These are phyloP conservation scores for Alternaria sp. DNA, from an alignment of 2,329 filamentous ascomycete species.

Conservation along the genomic window DNA sequence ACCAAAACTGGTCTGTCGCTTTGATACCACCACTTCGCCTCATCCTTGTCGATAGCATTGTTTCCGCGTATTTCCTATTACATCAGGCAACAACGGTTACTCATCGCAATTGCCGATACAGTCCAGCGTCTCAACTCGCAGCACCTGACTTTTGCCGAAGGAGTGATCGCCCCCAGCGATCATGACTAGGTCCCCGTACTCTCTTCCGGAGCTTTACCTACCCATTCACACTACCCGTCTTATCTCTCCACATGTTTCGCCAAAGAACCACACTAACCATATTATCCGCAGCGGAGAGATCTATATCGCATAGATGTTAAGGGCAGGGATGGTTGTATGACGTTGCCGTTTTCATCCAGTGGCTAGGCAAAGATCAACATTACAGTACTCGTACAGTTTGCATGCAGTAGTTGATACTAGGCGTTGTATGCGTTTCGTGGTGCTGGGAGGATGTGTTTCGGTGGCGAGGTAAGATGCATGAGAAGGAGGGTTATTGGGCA, in stretches of 20 bases:
- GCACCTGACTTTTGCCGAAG: not conserved
- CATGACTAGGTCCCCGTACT: conserved; percentile 4
- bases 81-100: not conserved
- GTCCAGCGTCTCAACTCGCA: not conserved
- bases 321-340: not conserved
- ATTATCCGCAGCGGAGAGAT: not conserved
- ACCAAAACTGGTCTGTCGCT: not conserved
- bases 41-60: not conserved
- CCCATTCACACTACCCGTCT: not conserved
- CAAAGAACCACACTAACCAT: not conserved
- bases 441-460: not conserved
- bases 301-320: conserved; percentile 9
- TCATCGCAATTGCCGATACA: not conserved
- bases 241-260: not conserved
- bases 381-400: not conserved
- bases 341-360: not conserved
- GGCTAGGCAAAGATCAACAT: conserved; percentile 1
- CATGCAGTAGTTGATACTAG: not conserved
- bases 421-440: not conserved
- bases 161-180: not conserved
- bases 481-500: not conserved
- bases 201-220: not conserved
- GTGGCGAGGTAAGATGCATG: not conserved
- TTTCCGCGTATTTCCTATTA: not conserved
- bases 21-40: not conserved